phyloP scores from a whole-genome alignment of 1,284 basidiomycete genomes.

The Ustilago bromivora region DNA sequence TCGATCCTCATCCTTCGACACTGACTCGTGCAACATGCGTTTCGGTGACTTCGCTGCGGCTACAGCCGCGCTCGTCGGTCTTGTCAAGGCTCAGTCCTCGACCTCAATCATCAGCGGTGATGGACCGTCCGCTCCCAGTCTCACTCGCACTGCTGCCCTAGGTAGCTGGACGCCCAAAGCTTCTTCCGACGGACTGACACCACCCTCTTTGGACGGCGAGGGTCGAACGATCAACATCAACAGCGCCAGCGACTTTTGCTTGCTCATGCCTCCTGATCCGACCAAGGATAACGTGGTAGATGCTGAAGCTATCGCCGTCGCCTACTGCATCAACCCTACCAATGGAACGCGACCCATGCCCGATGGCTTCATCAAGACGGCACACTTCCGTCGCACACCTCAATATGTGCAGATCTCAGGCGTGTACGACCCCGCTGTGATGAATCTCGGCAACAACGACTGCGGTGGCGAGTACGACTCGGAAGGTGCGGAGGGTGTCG shows the following conservation, averaged over 20 bases:
- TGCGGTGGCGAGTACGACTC: conserved; percentile 59
- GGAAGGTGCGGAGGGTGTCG: conserved; percentile 53
- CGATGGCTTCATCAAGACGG: conserved; percentile 62
- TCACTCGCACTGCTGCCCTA: conserved; percentile 32
- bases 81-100: conserved; percentile 35
- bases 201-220: conserved; percentile 31
- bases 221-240: conserved; percentile 53
- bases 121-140: conserved; percentile 40
- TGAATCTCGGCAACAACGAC: conserved; percentile 61
- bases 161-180: conserved; percentile 48
- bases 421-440: conserved; percentile 57
- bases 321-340: conserved; percentile 61
- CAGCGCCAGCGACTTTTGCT: conserved; percentile 59
- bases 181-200: conserved; percentile 27
- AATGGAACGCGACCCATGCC: conserved; percentile 63
- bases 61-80: conserved; percentile 18
- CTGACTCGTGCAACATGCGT: conserved; percentile 23
- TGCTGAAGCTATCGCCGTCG: conserved; percentile 62
- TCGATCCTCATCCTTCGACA: neutral
- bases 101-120: conserved; percentile 33
- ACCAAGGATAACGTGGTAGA: conserved; percentile 62
- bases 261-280: conserved; percentile 65
- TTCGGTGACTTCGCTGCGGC: conserved; percentile 20
- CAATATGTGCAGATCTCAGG: conserved; percentile 60
- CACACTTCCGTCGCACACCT: conserved; percentile 57